Base-by-base conservation (phyloP, 176 grass and related monocot species). In the Musa troglodytarum region DNA sequence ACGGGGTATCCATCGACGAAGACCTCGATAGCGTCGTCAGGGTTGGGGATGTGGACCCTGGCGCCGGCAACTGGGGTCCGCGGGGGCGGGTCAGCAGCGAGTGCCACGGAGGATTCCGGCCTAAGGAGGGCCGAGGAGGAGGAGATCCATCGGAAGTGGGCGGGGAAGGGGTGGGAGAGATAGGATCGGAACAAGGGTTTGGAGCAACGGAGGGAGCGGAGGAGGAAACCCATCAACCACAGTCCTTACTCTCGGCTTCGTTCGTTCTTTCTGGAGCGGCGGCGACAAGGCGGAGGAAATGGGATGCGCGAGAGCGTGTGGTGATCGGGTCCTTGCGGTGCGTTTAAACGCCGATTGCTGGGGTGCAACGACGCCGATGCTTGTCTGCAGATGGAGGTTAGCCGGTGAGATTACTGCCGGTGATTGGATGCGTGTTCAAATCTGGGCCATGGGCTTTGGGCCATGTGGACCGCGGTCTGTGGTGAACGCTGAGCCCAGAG, bases 1-100 rank as follows among this genome's bases (percentile, higher is more conserved):
- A 99, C 96, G 12, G 96, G 82, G 82, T 95, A 85, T 1, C 96
- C 96, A 49, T 99, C 96, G 1, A 99, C 96, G 76, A 99, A 92
- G 20, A 99, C 96, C 82, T 99, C 96, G 55, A 99, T 89, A 50
- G 78, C 91, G 49, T 99, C 96, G 43, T 95, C 91, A 49, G 86
- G 91, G 63, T 92, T 99, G 0, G 88, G 75, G 1, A 94, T 75
- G 74, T 92, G 68, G 25, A 95, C 73, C 50, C 86, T 86, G 9
- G 96, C 96, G 2, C 96, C 96, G 0, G 84, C 96, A 14, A 99
- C 79, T 7, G 96, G 85, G 23, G 82, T 84, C 23, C 85, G 74
- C 10, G 82, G 73, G 6, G 74, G 81, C 10, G 56, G 75, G 83
- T 89, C 88, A 8, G 71, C 79, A 13, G 69, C 83, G 57, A 77